Percentiles rank a stretch among this genome's conserved stretches.
Evolutionary conservation across 139 green algal species (phyloP).

Genomic region (Picochlorum sp.): DNA sequence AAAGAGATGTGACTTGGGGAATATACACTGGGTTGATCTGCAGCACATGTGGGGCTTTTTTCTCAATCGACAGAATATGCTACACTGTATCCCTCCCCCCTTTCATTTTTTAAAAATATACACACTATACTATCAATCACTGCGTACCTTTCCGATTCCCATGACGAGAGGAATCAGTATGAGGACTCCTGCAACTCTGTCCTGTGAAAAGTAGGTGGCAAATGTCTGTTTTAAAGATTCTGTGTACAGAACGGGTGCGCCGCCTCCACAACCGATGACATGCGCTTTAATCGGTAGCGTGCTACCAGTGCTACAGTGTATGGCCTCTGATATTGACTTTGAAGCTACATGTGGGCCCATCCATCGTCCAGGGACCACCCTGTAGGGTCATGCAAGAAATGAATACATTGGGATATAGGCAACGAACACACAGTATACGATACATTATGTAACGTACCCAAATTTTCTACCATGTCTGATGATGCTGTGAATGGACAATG

Average conservation of each 20-base stretch:
- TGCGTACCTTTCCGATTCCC: constrained; percentile 57
- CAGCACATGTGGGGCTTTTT: not conserved
- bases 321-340: constrained; percentile 45
- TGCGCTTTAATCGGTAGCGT: constrained; percentile 51
- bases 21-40: constrained; percentile 63
- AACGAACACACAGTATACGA: no score
- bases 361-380: constrained; percentile 74
- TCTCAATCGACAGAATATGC: not conserved
- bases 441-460: constrained; percentile 36
- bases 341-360: constrained; percentile 81
- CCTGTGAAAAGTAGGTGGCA: not conserved
- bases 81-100: no score
- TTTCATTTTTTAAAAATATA: not conserved
- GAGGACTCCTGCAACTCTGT: constrained; percentile 32
- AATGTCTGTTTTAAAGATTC: not conserved
- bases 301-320: not conserved
- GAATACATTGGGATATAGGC: not conserved
- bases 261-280: constrained; percentile 51
- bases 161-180: constrained; percentile 78
- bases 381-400: constrained; percentile 23
- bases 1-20: constrained; percentile 60
- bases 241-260: constrained; percentile 53
- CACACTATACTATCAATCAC: not conserved
- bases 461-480: constrained; percentile 43
- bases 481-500: constrained; percentile 76